Percentiles rank a stretch among this genome's conserved stretches.
phyloP scores from a whole-genome alignment of 768 basidiomycete genomes.

The Trametes sanguinea region DNA sequence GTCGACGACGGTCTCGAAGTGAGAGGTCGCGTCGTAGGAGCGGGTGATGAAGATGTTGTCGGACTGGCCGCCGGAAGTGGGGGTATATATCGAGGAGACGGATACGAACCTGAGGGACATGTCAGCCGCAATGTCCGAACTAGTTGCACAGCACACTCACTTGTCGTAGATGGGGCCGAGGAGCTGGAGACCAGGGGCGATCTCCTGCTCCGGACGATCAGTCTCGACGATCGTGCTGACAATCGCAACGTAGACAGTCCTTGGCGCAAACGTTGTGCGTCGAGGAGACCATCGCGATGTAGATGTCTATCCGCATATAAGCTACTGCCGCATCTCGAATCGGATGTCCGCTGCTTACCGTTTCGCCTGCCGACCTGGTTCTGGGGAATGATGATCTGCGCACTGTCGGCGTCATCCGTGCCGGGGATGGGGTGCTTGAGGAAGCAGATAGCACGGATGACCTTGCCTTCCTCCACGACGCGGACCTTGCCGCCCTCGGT shows the following conservation, averaged over 20 bases:
- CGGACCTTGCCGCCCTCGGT: conserved; percentile 75
- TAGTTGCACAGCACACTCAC: conserved; percentile 45
- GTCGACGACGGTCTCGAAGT: conserved; percentile 98
- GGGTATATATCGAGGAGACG: conserved; percentile 85
- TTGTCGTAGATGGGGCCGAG: conserved; percentile 94
- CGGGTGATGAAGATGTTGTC: conserved; percentile 98
- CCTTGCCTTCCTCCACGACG: conserved; percentile 91
- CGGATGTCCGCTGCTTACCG: conserved; percentile 53
- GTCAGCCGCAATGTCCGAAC: background rate
- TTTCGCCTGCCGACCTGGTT: conserved; percentile 94
- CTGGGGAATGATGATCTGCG: conserved; percentile 98
- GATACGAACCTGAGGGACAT: conserved; percentile 72
- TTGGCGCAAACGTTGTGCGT: conserved; percentile 98
- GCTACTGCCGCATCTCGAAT: background rate
- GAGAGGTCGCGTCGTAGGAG: conserved; percentile 97
- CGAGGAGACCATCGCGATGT: conserved; percentile 95
- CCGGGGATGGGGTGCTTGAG: conserved; percentile 98
- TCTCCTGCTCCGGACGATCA: conserved; percentile 86
- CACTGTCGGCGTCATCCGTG: conserved; percentile 92
- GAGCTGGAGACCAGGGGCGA: conserved; percentile 87
- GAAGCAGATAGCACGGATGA: conserved; percentile 95
- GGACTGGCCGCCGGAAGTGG: conserved; percentile 73
- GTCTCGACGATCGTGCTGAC: conserved; percentile 99
- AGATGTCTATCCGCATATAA: conserved; percentile 70
- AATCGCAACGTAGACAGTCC: conserved; percentile 93